Evolutionary conservation across 164 flowering plant species (phyloP).

Genomic region (Liriodendron chinense): DNA sequence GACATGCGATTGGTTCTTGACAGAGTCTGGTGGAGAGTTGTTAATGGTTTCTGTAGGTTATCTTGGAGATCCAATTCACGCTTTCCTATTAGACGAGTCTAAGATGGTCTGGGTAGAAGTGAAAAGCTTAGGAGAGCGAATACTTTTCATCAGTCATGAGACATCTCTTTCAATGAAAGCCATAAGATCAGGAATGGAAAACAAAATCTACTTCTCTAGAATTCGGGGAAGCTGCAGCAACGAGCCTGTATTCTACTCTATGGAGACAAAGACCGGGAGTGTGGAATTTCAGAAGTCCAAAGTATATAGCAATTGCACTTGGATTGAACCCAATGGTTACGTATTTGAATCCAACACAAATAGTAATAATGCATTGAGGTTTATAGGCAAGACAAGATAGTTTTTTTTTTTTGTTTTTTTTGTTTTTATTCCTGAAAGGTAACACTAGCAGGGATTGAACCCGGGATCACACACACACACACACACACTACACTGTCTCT

Average conservation of each 20-base stretch:
- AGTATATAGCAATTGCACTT: neutral
- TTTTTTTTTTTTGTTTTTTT: too few relatives aligned
- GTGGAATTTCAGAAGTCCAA: neutral
- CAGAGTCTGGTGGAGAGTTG: slow-evolving; percentile 7
- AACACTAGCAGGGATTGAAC: too few relatives aligned
- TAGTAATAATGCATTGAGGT: neutral
- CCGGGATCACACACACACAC: too few relatives aligned
- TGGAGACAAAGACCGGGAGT: neutral
- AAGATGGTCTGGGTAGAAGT: slow-evolving; percentile 5
- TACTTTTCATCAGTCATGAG: neutral
- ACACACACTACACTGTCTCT: too few relatives aligned
- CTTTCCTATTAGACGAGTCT: slow-evolving; percentile 4
- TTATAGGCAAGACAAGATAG: too few relatives aligned
- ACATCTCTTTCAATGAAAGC: slow-evolving; percentile 1
- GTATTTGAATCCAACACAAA: neutral
- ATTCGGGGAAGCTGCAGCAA: neutral
- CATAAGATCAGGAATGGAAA: neutral
- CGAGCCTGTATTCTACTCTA: neutral
- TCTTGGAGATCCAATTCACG: neutral
- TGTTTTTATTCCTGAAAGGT: too few relatives aligned
- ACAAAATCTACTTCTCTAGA: neutral
- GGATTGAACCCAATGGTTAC: neutral
- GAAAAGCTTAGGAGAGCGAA: slow-evolving; percentile 1
- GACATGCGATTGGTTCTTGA: neutral
- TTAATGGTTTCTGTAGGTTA: neutral